phyloP scores from a whole-genome alignment of 2,329 filamentous ascomycete species.

The Xylaria hypoxylon region DNA sequence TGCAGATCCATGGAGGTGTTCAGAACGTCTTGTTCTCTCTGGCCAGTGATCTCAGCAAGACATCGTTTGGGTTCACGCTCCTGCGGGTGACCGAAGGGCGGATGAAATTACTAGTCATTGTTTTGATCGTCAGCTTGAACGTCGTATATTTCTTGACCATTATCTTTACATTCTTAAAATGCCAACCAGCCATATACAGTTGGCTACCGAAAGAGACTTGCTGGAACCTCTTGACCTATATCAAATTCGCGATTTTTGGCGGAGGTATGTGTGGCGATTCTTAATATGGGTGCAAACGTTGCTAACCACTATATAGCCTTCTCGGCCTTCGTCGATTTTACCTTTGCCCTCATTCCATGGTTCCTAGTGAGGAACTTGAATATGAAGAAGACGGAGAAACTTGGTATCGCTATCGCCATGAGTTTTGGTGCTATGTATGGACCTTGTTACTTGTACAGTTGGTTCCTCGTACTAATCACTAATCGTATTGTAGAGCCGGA shows the following conservation, averaged over 20 bases:
- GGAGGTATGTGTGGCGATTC: conserved; percentile 33
- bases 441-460: neutral
- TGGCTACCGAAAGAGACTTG: conserved; percentile 41
- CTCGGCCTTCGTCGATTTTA: conserved; percentile 47
- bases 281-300: neutral
- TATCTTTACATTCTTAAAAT: conserved; percentile 44
- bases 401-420: conserved; percentile 50
- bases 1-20: conserved; percentile 42
- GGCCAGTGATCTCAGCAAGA: conserved; percentile 42
- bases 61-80: conserved; percentile 43
- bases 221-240: conserved; percentile 40
- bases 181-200: conserved; percentile 38
- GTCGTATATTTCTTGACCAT: conserved; percentile 41
- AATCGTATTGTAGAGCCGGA: conserved; percentile 35
- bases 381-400: conserved; percentile 48
- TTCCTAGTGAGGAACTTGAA: conserved; percentile 48
- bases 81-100: conserved; percentile 40
- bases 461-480: neutral
- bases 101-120: conserved; percentile 33
- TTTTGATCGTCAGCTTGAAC: conserved; percentile 40
- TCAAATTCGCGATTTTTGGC: conserved; percentile 42
- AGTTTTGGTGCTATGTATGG: conserved; percentile 44
- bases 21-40: conserved; percentile 42
- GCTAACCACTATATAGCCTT: conserved; percentile 35
- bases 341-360: conserved; percentile 49